Percentiles rank a stretch among this genome's conserved stretches.
These are phyloP conservation scores for Tilletia setariae DNA, from an alignment of 1,284 basidiomycete species.

Conservation along the genomic window DNA sequence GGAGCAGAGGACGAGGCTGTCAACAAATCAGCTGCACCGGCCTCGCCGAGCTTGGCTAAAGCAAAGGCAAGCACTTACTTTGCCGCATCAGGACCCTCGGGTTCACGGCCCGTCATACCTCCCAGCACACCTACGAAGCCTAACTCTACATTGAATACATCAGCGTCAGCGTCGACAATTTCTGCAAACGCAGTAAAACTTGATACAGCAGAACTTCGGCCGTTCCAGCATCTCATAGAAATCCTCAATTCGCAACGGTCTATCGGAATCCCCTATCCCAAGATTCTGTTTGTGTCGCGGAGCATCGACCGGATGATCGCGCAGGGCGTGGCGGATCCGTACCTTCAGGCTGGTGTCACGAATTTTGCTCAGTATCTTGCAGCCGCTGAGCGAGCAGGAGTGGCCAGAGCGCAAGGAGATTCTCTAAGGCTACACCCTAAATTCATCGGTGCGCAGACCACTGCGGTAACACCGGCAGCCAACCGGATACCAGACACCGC, in stretches of 20 bases:
- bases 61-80: background rate
- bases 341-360: conserved; percentile 29
- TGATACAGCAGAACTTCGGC: conserved; percentile 17
- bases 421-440: conserved; percentile 31
- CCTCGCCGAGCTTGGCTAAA: background rate
- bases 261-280: conserved; percentile 24
- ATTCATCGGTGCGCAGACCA: conserved; percentile 21
- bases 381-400: conserved; percentile 31
- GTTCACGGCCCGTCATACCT: background rate
- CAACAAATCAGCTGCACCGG: background rate
- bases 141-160: conserved; percentile 17
- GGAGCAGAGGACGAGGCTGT: conserved; percentile 4
- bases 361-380: conserved; percentile 39
- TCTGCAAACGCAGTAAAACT: conserved; percentile 4
- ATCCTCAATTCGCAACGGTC: conserved; percentile 35
- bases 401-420: conserved; percentile 30
- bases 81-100: background rate
- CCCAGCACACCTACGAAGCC: conserved; percentile 20
- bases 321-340: conserved; percentile 30
- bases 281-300: conserved; percentile 25
- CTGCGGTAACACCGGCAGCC: conserved; percentile 19
- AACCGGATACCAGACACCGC: conserved; percentile 26
- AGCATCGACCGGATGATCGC: conserved; percentile 26
- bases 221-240: conserved; percentile 36
- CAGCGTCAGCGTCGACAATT: conserved; percentile 1